These are phyloP conservation scores for Lachnellula cervina DNA, from an alignment of 2,329 filamentous ascomycete species.

Conservation along the genomic window DNA sequence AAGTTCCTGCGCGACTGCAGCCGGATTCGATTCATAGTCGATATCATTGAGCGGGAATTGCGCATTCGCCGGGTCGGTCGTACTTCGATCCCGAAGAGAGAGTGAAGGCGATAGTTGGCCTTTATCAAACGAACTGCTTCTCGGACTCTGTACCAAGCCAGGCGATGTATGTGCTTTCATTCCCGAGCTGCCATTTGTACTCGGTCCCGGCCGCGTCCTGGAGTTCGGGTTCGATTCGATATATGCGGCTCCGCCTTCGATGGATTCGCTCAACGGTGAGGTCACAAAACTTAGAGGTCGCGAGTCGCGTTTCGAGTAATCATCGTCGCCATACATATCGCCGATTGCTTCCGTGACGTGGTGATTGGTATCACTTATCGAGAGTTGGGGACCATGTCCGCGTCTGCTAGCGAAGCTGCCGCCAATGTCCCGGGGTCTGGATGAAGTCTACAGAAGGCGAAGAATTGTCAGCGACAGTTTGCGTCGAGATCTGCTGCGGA, in stretches of 20 bases:
- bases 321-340: slow-evolving; percentile 63
- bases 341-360: slow-evolving; percentile 74
- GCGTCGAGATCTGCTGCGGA: slow-evolving; percentile 6
- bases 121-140: slow-evolving; percentile 28
- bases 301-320: slow-evolving; percentile 47
- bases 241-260: slow-evolving; percentile 27
- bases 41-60: slow-evolving; percentile 66
- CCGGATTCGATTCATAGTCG: slow-evolving; percentile 69
- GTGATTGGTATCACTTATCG: slow-evolving; percentile 64
- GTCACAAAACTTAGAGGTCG: slow-evolving; percentile 55
- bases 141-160: slow-evolving; percentile 27
- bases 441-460: slow-evolving; percentile 29
- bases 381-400: slow-evolving; percentile 31
- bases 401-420: slow-evolving; percentile 32
- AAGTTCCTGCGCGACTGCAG: slow-evolving; percentile 66
- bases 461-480: slow-evolving; percentile 20
- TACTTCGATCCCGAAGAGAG: slow-evolving; percentile 33
- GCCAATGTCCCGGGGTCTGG: slow-evolving; percentile 33
- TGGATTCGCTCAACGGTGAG: slow-evolving; percentile 40
- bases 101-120: slow-evolving; percentile 37
- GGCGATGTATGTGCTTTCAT: slow-evolving; percentile 30
- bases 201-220: slow-evolving; percentile 21
- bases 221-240: slow-evolving; percentile 19
- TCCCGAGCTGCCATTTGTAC: slow-evolving; percentile 24
- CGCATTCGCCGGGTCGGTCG: slow-evolving; percentile 49